Evolutionary conservation across 1,284 basidiomycete genomes (phyloP), one percentile per base, ranked within the genome.

Genomic region (Volvariella volvacea): DNA sequence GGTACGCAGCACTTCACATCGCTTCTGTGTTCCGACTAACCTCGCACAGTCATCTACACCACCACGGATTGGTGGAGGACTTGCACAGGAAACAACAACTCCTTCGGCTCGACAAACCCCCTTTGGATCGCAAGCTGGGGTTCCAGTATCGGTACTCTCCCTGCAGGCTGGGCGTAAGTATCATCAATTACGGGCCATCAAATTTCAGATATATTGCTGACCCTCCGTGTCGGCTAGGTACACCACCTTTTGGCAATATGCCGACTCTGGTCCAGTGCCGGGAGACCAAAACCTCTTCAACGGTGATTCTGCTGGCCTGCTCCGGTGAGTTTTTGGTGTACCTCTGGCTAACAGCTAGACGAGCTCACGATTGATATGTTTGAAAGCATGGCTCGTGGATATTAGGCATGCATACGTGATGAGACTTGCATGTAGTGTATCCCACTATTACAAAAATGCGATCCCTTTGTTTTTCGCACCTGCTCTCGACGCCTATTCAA

Each of bases 211-310:
- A 9, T 31, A 31, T 31, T 31, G 30, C 30, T 31, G 30, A 31
- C 9, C n/a, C n/a, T n/a, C n/a, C n/a, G n/a, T n/a, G n/a, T 31
- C n/a, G 22, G 22, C 33, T 73, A 73, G 65, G 54, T 55, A 66
- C 17, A 77, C 79, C 0, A 81, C 84, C 62, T 81, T 85, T 62
- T 83, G 80, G 80, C 80, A 83, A 58, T 76, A 73, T 47, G 30
- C 30, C 30, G 70, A 78, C 52, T 66, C 66, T 7, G 70, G 74
- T 2, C 43, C 66, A 9, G 75, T 71, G 50, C 73, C 76, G 21
- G 78, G 78, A 20, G n/a, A n/a, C 20, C 70, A 73, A 40, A 73
- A 81, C 53, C 48, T 64, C 45, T 81, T 75, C 62, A 75, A 77
- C 39, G 75, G 75, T 14, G 40, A 46, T 22, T 30, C 33, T 12